Evolutionary conservation across 306 rosid genomes (phyloP).

Genomic region (Herpetospermum pedunculosum): DNA sequence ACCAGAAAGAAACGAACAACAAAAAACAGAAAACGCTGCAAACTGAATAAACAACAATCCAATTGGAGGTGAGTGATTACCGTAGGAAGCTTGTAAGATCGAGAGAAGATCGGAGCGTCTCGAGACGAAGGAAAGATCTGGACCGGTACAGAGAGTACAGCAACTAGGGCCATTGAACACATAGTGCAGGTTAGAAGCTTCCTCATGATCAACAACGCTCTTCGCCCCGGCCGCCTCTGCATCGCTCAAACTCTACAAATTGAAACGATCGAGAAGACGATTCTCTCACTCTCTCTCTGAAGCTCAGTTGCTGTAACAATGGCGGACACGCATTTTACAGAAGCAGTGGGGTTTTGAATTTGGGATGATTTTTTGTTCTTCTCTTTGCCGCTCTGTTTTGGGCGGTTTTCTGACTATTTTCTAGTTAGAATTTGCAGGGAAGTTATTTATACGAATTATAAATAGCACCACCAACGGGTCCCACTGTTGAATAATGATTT

Average conservation of each 20-base stretch:
- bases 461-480: not conserved
- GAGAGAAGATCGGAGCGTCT: constrained; percentile 41
- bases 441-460: not conserved
- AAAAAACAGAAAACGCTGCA: not conserved
- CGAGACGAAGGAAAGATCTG: constrained; percentile 46
- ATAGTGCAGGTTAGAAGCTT: constrained; percentile 53
- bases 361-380: not conserved
- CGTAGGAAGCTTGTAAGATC: constrained; percentile 47
- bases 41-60: not conserved
- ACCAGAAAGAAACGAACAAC: not conserved
- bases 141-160: constrained; percentile 48
- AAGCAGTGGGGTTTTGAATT: not conserved
- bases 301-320: not conserved
- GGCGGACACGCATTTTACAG: not conserved
- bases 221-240: constrained; percentile 54
- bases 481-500: no score
- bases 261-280: not conserved
- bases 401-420: not conserved
- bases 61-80: constrained; percentile 19
- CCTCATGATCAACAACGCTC: constrained; percentile 35
- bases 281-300: not conserved
- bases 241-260: constrained; percentile 16
- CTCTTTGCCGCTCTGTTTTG: not conserved
- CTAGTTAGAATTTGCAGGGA: not conserved
- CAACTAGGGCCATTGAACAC: constrained; percentile 36